Evolutionary conservation across 2,329 filamentous ascomycete species (phyloP).

Genomic region (Berkeleyomyces rouxiae): DNA sequence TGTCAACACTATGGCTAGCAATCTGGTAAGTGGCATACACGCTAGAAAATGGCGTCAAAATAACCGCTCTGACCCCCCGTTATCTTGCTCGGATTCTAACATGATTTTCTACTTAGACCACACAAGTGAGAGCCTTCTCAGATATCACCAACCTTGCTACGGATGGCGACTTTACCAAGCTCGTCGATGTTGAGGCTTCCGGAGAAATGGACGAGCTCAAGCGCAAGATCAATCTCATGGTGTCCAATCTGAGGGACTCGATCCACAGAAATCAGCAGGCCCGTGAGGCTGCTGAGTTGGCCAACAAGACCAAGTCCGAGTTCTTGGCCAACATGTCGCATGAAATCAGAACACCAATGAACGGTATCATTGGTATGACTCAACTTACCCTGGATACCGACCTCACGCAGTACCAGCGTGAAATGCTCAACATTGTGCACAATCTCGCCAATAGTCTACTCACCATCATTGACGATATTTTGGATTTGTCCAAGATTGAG

Average conservation of each 20-base stretch:
- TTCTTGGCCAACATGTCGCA: constrained; percentile 99
- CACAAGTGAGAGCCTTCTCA: constrained; percentile 92
- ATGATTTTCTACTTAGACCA: constrained; percentile 41
- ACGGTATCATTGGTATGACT: constrained; percentile 96
- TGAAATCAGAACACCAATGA: constrained; percentile 94
- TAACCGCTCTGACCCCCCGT: constrained; percentile 14
- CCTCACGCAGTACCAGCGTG: constrained; percentile 82
- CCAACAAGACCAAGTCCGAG: constrained; percentile 96
- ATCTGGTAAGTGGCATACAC: constrained; percentile 30
- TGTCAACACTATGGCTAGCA: constrained; percentile 79
- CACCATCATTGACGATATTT: constrained; percentile 83
- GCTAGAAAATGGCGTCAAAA: not conserved
- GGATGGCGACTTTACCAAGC: constrained; percentile 90
- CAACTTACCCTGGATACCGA: constrained; percentile 91
- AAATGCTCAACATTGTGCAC: constrained; percentile 98
- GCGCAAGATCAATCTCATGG: constrained; percentile 99
- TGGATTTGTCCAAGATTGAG: constrained; percentile 69
- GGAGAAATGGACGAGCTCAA: constrained; percentile 99
- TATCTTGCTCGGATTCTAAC: constrained; percentile 15
- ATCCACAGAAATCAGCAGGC: constrained; percentile 94
- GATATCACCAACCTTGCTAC: constrained; percentile 97
- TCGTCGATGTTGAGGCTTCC: constrained; percentile 91
- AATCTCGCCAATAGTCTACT: constrained; percentile 89
- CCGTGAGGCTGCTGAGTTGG: constrained; percentile 85
- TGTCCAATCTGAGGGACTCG: constrained; percentile 84